These are phyloP conservation scores for Euptelea pleiosperma DNA, from an alignment of 164 flowering plant genomes.

Conservation along the genomic window DNA sequence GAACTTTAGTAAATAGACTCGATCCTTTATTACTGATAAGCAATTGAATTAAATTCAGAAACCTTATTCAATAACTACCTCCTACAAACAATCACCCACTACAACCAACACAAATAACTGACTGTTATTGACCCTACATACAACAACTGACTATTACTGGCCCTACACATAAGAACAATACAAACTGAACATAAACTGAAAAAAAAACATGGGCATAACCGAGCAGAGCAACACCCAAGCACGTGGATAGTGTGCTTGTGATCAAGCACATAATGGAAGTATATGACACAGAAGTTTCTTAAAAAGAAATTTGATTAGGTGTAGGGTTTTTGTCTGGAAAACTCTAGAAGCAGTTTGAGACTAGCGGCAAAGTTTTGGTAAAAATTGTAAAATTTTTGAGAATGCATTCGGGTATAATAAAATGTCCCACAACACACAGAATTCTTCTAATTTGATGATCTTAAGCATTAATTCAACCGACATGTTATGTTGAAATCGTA, in stretches of 20 bases:
- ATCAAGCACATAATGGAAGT: not conserved
- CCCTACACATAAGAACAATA: too few relatives aligned
- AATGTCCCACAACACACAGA: not conserved
- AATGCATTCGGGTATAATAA: not conserved
- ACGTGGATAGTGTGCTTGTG: too few relatives aligned
- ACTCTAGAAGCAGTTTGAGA: not conserved
- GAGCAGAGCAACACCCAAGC: too few relatives aligned
- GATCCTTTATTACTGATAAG: too few relatives aligned
- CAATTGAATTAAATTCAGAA: too few relatives aligned
- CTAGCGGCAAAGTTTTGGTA: not conserved
- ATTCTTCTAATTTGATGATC: not conserved
- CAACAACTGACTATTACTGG: not conserved
- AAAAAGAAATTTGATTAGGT: not conserved
- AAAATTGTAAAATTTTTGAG: not conserved
- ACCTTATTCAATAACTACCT: too few relatives aligned
- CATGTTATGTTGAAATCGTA: not conserved
- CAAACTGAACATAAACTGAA: too few relatives aligned
- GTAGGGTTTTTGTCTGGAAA: not conserved
- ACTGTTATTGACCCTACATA: too few relatives aligned
- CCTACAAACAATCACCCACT: too few relatives aligned
- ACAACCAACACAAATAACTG: too few relatives aligned
- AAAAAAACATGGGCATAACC: too few relatives aligned
- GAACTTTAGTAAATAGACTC: too few relatives aligned
- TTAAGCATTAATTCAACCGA: not conserved
- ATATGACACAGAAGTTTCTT: not conserved